phyloP scores from a whole-genome alignment of 228 moss, liverwort and hornwort genomes.

The Sphagnum magellanicum region DNA sequence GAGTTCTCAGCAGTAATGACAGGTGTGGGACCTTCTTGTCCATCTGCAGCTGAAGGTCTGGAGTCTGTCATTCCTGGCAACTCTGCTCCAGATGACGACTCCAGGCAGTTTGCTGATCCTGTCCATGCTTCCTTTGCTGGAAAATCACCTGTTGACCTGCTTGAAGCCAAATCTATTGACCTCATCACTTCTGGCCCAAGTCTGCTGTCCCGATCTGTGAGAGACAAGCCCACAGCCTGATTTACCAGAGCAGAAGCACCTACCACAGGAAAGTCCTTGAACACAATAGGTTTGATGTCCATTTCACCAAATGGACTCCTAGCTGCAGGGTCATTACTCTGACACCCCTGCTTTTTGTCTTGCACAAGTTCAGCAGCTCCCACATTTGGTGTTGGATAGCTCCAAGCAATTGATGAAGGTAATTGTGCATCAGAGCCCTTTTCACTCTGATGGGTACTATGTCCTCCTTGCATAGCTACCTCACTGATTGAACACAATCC shows the following conservation, averaged over 20 bases:
- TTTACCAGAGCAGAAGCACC: slow-evolving; percentile 8
- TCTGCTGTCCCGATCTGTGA: slow-evolving; percentile 47
- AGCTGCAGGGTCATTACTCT: not conserved
- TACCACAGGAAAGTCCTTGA: not conserved
- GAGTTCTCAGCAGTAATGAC: slow-evolving; percentile 2
- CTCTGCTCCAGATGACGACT: slow-evolving; percentile 30
- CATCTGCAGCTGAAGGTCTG: too few species aligned
- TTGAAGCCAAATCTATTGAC: slow-evolving; percentile 37
- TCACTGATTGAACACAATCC: slow-evolving; percentile 21
- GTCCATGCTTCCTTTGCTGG: slow-evolving; percentile 11
- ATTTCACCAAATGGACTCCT: not conserved
- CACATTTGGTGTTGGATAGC: slow-evolving; percentile 5
- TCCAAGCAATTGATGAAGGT: slow-evolving; percentile 14
- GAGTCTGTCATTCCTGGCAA: slow-evolving; percentile 21
- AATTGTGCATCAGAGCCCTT: slow-evolving; percentile 14
- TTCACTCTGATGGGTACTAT: slow-evolving; percentile 15
- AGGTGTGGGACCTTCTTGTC: too few species aligned
- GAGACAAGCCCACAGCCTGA: slow-evolving; percentile 18
- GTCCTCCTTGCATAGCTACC: slow-evolving; percentile 17
- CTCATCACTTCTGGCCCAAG: slow-evolving; percentile 46
- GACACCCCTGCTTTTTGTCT: not conserved
- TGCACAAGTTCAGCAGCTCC: not conserved
- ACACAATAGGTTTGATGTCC: slow-evolving; percentile 8
- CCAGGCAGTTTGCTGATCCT: slow-evolving; percentile 21
- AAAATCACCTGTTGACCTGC: slow-evolving; percentile 26